Evolutionary conservation across 2,329 filamentous ascomycete genomes (phyloP).

Genomic region (Sporothrix curviconia): DNA sequence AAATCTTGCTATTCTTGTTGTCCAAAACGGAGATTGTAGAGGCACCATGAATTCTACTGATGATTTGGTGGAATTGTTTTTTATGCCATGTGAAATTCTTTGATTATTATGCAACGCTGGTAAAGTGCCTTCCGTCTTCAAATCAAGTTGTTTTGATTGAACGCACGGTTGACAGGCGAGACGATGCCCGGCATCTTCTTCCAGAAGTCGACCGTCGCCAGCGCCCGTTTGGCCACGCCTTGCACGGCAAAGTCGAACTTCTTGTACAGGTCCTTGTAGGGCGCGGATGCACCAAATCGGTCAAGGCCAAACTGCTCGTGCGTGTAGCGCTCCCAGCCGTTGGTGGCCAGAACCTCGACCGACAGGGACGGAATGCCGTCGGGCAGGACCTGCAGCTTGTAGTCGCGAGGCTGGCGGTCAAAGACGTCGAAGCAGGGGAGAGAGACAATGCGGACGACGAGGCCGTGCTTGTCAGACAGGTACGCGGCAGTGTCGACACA

Average conservation of each 20-base stretch:
- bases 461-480: slow-evolving; percentile 78
- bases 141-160: slow-evolving; percentile 83
- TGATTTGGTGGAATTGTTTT: too few relatives aligned
- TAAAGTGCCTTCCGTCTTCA: background rate
- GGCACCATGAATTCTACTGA: too few relatives aligned
- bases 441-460: slow-evolving; percentile 87
- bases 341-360: slow-evolving; percentile 92
- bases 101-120: too few relatives aligned
- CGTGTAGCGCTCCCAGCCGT: slow-evolving; percentile 98
- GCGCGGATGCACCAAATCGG: slow-evolving; percentile 94
- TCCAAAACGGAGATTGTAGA: too few relatives aligned
- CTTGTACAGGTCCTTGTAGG: slow-evolving; percentile 98
- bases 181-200: slow-evolving; percentile 86
- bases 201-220: slow-evolving; percentile 93
- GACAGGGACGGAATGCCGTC: slow-evolving; percentile 90
- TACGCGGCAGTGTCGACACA: slow-evolving; percentile 87
- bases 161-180: slow-evolving; percentile 93
- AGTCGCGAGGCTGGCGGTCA: slow-evolving; percentile 87
- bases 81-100: too few relatives aligned
- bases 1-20: too few relatives aligned
- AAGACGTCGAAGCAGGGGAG: slow-evolving; percentile 97
- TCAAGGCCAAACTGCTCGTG: slow-evolving; percentile 99
- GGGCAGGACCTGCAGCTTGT: slow-evolving; percentile 85
- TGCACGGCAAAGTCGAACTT: slow-evolving; percentile 99
- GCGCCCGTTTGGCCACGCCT: slow-evolving; percentile 89